Percentiles rank a stretch among this genome's conserved stretches.
phyloP scores from a whole-genome alignment of 2,329 filamentous ascomycete genomes.

The Arthroderma sp. region DNA sequence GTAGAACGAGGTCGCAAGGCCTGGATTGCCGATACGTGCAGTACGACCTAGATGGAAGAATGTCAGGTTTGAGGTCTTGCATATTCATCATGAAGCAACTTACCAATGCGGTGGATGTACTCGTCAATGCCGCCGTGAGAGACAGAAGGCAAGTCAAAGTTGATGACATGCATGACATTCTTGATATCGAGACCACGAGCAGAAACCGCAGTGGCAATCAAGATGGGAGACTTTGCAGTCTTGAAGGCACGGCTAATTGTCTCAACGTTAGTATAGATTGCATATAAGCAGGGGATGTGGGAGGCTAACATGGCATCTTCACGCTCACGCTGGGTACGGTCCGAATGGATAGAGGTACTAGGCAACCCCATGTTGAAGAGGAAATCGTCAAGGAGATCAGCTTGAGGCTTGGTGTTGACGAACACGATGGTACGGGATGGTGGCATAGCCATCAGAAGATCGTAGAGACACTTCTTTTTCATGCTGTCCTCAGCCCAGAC shows the following conservation, averaged over 20 bases:
- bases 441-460: constrained; percentile 57
- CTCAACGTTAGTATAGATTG: constrained; percentile 13
- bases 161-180: constrained; percentile 83
- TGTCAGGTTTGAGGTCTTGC: constrained; percentile 3
- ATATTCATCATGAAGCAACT: background rate
- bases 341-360: constrained; percentile 75
- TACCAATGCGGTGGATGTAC: constrained; percentile 89
- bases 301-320: constrained; percentile 67
- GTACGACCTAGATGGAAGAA: constrained; percentile 55
- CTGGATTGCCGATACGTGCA: constrained; percentile 78
- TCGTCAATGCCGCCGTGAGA: constrained; percentile 80
- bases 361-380: constrained; percentile 70
- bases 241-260: constrained; percentile 58
- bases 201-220: constrained; percentile 76
- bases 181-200: constrained; percentile 81
- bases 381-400: constrained; percentile 78
- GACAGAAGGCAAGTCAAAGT: constrained; percentile 69
- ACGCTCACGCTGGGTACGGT: constrained; percentile 78
- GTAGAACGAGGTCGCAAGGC: constrained; percentile 81
- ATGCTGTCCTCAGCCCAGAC: constrained; percentile 51
- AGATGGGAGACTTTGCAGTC: constrained; percentile 58
- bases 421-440: constrained; percentile 80
- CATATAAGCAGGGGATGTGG: background rate
- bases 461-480: constrained; percentile 61
- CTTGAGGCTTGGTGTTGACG: constrained; percentile 65